These are phyloP conservation scores for Psilocybe tampanensis DNA, from an alignment of 768 basidiomycete species.

Conservation along the genomic window DNA sequence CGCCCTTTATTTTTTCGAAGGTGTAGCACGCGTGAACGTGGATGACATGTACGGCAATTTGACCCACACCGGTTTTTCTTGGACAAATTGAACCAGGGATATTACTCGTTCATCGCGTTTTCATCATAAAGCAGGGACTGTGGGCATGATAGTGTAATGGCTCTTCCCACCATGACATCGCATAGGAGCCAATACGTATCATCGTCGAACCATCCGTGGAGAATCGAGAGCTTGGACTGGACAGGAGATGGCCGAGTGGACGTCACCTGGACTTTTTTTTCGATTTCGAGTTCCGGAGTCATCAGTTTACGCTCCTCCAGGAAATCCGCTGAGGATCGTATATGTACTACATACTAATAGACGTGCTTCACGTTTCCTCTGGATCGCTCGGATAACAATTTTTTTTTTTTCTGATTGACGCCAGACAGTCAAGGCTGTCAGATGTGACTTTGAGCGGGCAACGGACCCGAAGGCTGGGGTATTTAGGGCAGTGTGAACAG, in stretches of 20 bases:
- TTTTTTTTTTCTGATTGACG: conserved; percentile 7
- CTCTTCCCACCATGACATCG: conserved; percentile 12
- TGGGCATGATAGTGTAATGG: conserved; percentile 4
- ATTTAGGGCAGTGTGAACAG: conserved; percentile 9
- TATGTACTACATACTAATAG: too few species aligned
- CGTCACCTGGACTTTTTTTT: not conserved
- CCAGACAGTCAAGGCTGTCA: not conserved
- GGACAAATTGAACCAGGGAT: not conserved
- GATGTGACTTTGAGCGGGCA: not conserved
- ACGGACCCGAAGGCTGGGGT: conserved; percentile 9
- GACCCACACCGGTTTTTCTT: conserved; percentile 8
- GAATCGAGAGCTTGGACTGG: not conserved
- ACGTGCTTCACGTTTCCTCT: too few species aligned
- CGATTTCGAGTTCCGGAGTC: not conserved
- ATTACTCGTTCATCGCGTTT: conserved; percentile 16
- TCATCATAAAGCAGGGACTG: conserved; percentile 3
- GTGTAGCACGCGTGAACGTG: conserved; percentile 6
- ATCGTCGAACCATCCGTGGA: not conserved
- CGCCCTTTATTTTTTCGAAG: conserved; percentile 8
- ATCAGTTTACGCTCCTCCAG: too few species aligned
- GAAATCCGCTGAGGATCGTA: too few species aligned
- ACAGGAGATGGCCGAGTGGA: not conserved
- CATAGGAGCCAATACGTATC: not conserved
- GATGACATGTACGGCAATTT: not conserved
- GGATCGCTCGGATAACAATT: too few species aligned